Conservation (phyloP, 306 rosid species). For the Fragaria vesca region DNA sequence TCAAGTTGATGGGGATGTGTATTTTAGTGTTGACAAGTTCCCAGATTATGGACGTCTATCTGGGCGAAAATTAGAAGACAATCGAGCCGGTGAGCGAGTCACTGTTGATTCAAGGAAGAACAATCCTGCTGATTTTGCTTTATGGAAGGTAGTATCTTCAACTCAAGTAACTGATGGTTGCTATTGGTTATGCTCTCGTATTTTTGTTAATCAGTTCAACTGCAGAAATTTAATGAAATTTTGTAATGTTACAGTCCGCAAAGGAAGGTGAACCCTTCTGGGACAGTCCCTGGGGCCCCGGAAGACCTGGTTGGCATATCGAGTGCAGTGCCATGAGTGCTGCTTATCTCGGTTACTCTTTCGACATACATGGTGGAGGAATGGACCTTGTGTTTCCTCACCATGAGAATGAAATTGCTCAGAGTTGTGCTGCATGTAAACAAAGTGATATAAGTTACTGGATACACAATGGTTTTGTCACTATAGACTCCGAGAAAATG, state of each 20-base stretch:
- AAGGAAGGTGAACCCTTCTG: constrained; percentile 96
- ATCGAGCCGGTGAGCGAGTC: constrained; percentile 97
- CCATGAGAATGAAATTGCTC: constrained; percentile 98
- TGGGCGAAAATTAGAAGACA: constrained; percentile 81
- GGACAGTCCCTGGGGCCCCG: constrained; percentile 98
- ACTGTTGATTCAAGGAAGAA: constrained; percentile 87
- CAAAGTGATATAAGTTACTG: constrained; percentile 81
- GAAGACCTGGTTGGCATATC: constrained; percentile 99
- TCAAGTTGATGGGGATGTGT: constrained; percentile 80
- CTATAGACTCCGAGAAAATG: constrained; percentile 88
- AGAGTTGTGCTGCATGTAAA: constrained; percentile 92
- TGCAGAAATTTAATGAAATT: constrained; percentile 18
- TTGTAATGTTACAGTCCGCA: constrained; percentile 60
- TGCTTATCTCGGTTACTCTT: constrained; percentile 75
- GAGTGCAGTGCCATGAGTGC: constrained; percentile 99
- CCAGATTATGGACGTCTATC: constrained; percentile 85
- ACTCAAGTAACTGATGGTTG: constrained; percentile 11
- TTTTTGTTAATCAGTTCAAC: constrained; percentile 6
- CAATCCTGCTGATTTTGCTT: constrained; percentile 97
- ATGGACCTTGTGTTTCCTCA: constrained; percentile 97
- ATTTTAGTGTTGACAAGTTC: constrained; percentile 73
- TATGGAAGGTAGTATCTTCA: constrained; percentile 70
- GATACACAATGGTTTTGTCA: constrained; percentile 95
- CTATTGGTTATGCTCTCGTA: not conserved
- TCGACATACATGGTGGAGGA: constrained; percentile 98